A percentile compares a stretch with the other conserved stretches of the same genome.
Conservation (phyloP, 306 rosid genomes). For the Vachellia collinsii region DNA sequence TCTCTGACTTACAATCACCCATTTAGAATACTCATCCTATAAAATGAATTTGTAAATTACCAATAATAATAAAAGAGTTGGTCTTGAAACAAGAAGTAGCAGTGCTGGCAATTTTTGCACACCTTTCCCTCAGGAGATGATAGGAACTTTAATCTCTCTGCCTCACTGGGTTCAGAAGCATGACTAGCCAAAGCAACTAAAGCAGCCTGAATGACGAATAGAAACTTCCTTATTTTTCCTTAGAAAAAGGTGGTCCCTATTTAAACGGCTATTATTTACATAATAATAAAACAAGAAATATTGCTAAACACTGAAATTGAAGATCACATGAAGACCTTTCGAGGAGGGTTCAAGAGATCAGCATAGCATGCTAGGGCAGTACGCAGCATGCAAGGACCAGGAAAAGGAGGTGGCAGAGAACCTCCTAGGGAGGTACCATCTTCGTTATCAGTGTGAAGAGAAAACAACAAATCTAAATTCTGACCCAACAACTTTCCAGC, state of each 20-base stretch:
- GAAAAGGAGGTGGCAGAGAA: slow-evolving; percentile 86
- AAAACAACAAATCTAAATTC: slow-evolving; percentile 68
- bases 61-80: slow-evolving; percentile 4
- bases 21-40: slow-evolving; percentile 93
- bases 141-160: slow-evolving; percentile 76
- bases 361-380: slow-evolving; percentile 78
- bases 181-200: slow-evolving; percentile 87
- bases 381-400: slow-evolving; percentile 82
- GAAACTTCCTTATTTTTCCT: not conserved
- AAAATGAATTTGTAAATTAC: slow-evolving; percentile 17
- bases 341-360: slow-evolving; percentile 86
- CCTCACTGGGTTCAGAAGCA: slow-evolving; percentile 77
- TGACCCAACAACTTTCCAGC: slow-evolving; percentile 78
- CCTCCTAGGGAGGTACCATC: slow-evolving; percentile 86
- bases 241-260: slow-evolving; percentile 4
- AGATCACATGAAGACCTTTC: slow-evolving; percentile 63
- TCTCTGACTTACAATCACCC: slow-evolving; percentile 91
- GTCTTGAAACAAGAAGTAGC: slow-evolving; percentile 14
- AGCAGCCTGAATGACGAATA: slow-evolving; percentile 65
- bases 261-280: slow-evolving; percentile 15
- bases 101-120: slow-evolving; percentile 12
- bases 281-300: slow-evolving; percentile 8
- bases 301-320: slow-evolving; percentile 5
- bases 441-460: slow-evolving; percentile 75
- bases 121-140: slow-evolving; percentile 96